Conservation (phyloP, 2,329 filamentous ascomycete species). For the Colletotrichum sojae region DNA sequence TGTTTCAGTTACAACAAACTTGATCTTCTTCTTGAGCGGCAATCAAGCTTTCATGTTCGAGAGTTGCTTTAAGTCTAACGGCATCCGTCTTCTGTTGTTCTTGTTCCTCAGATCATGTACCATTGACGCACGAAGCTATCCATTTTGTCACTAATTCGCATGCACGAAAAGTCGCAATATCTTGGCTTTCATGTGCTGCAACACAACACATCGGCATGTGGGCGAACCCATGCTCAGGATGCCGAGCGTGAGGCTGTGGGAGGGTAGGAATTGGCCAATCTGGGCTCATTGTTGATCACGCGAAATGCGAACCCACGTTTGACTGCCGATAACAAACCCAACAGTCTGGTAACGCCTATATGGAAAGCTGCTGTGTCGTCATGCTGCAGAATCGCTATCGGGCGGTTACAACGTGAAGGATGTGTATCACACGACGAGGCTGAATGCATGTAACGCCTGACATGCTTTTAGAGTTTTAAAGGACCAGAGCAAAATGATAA, state of each 20-base stretch:
- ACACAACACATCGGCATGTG: slow-evolving; percentile 4
- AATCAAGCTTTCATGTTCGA: no score
- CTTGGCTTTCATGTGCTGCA: background rate
- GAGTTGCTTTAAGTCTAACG: no score
- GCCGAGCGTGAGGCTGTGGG: background rate
- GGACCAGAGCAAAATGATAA: no score
- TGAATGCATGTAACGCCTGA: no score
- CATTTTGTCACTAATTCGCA: background rate
- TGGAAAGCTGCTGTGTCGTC: background rate
- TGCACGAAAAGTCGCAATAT: background rate
- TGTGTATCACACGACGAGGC: no score
- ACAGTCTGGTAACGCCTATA: background rate
- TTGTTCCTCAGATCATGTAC: no score
- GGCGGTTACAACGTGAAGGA: no score
- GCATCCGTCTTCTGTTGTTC: no score
- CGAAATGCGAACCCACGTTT: background rate
- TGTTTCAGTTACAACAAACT: no score
- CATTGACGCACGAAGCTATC: no score
- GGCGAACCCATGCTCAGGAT: background rate
- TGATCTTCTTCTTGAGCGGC: no score
- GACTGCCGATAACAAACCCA: background rate
- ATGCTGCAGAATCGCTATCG: background rate
- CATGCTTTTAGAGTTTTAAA: no score
- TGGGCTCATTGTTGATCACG: background rate
- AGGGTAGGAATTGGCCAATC: background rate